Conservation (phyloP, 208 protist species). For the Trypanosoma brucei region DNA sequence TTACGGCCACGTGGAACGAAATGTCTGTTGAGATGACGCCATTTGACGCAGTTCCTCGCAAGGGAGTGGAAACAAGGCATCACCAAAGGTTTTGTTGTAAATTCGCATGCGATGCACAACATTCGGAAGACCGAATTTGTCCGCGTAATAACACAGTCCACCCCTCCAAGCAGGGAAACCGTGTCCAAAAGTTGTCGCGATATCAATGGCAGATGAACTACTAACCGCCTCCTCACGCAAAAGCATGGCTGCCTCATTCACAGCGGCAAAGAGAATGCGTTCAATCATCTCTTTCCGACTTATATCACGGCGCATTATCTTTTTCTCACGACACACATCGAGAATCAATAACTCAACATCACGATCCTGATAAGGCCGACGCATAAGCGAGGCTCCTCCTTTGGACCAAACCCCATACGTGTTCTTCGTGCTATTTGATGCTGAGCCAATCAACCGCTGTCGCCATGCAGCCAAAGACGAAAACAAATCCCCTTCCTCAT, state of each 20-base stretch:
- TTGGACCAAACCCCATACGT: conserved; percentile 4
- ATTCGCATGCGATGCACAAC: conserved; percentile 64
- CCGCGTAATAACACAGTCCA: conserved; percentile 73
- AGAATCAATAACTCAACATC: conserved; percentile 51
- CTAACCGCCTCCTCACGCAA: conserved; percentile 69
- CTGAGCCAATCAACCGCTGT: neutral
- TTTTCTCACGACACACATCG: conserved; percentile 38
- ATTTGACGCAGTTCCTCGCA: conserved; percentile 48
- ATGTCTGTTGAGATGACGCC: conserved; percentile 38
- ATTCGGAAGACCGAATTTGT: conserved; percentile 46
- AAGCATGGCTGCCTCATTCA: conserved; percentile 88
- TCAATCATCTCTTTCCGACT: conserved; percentile 83
- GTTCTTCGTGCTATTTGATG: neutral
- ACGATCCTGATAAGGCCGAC: conserved; percentile 40
- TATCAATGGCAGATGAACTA: conserved; percentile 79
- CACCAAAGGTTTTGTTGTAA: conserved; percentile 50
- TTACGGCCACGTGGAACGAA: conserved; percentile 32
- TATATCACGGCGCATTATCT: conserved; percentile 57
- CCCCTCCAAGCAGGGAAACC: conserved; percentile 84
- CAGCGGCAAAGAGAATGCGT: conserved; percentile 75
- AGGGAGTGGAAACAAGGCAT: conserved; percentile 40
- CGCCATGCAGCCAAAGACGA: neutral
- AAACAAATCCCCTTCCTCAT: conserved; percentile 16
- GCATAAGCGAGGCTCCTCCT: conserved; percentile 1
- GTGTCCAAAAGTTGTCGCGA: conserved; percentile 73